Conservation (phyloP, 805 yeast genomes). For the Myxozyma neglecta region DNA sequence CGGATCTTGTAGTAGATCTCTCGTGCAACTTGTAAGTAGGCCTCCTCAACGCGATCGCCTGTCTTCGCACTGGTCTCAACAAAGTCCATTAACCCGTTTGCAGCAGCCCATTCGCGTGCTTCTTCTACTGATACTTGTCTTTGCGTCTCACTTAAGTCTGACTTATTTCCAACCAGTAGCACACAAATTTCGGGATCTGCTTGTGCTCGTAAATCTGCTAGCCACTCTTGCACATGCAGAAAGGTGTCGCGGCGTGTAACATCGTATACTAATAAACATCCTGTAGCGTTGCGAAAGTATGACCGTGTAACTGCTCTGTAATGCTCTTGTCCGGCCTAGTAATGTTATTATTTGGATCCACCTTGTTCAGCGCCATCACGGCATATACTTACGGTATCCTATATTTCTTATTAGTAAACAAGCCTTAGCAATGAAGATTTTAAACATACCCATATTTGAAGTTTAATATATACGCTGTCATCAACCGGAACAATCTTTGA, state of each 20-base stretch:
- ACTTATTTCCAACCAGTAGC: conserved; percentile 78
- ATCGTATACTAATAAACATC: conserved; percentile 42
- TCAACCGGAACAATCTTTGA: conserved; percentile 41
- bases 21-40: conserved; percentile 43
- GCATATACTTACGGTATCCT: conserved; percentile 28
- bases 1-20: conserved; percentile 39
- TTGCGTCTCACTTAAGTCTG: conserved; percentile 49
- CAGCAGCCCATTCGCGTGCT: conserved; percentile 51
- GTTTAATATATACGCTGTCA: conserved; percentile 37
- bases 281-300: conserved; percentile 43
- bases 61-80: conserved; percentile 63
- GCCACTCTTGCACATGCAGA: conserved; percentile 57
- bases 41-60: conserved; percentile 54
- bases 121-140: conserved; percentile 40
- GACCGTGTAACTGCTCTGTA: conserved; percentile 42
- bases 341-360: too few relatives aligned
- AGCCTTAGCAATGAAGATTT: not conserved
- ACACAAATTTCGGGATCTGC: conserved; percentile 66
- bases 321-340: conserved; percentile 42
- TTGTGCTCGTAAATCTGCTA: conserved; percentile 68
- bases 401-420: conserved; percentile 1
- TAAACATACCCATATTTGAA: conserved; percentile 41
- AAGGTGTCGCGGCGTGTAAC: conserved; percentile 42
- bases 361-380: not conserved
- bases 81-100: conserved; percentile 45